These are phyloP conservation scores for Puccinia triticina DNA, from an alignment of 1,284 basidiomycete genomes.

Conservation along the genomic window DNA sequence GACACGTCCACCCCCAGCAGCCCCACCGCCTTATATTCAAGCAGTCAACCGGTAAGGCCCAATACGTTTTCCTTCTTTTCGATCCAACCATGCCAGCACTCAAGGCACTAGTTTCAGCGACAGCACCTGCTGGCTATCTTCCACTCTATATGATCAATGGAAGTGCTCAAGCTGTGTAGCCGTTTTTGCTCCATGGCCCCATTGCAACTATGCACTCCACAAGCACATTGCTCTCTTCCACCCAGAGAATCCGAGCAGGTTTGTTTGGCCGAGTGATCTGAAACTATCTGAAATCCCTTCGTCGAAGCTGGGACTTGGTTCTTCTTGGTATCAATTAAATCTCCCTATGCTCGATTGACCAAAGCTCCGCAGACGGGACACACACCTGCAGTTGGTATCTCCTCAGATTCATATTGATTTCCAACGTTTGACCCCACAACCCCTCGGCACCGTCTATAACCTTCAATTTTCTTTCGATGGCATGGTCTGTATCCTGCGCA, in stretches of 20 bases:
- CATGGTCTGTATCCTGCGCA: not conserved
- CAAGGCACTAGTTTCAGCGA: not conserved
- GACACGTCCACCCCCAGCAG: conserved; percentile 24
- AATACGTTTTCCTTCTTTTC: not conserved
- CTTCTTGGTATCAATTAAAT: not conserved
- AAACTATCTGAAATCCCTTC: not conserved
- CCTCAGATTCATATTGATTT: not conserved
- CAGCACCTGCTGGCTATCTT: not conserved
- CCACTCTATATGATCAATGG: no score
- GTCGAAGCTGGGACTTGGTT: not conserved
- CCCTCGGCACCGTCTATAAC: not conserved
- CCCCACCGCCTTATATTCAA: conserved; percentile 36
- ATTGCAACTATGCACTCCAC: not conserved
- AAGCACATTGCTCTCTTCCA: not conserved
- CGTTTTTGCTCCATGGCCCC: no score
- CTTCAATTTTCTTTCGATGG: not conserved
- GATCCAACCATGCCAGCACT: no score
- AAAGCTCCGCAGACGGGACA: not conserved
- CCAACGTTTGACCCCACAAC: not conserved
- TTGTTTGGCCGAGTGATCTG: not conserved
- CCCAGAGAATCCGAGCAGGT: not conserved
- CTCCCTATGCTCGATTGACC: not conserved
- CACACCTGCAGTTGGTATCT: not conserved
- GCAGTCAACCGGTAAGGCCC: conserved; percentile 37
- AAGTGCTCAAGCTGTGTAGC: no score